A percentile compares a stretch with the other conserved stretches of the same genome.
Conservation (phyloP, 495 filamentous ascomycete species). For the Delitschia confertaspora region DNA sequence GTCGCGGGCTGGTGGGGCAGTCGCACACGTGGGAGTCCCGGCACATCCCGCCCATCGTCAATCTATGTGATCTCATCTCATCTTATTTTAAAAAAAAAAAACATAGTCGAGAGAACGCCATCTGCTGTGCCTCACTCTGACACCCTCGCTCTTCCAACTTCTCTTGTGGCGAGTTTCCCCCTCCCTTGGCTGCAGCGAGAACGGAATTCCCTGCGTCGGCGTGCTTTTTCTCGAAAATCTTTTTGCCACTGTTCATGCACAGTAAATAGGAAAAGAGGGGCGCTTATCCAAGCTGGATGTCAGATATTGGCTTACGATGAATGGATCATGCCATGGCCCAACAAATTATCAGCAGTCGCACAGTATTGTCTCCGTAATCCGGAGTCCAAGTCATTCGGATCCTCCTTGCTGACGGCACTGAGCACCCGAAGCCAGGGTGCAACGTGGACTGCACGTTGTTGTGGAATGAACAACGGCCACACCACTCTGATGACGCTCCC, state of each 20-base stretch:
- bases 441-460: constrained; percentile 28
- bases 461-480: constrained; percentile 11
- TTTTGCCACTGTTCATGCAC: neutral
- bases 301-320: too few relatives aligned
- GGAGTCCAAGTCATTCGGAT: neutral
- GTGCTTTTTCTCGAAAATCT: neutral
- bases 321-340: neutral
- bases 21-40: constrained; percentile 21
- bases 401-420: constrained; percentile 5
- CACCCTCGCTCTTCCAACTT: neutral
- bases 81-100: neutral
- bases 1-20: constrained; percentile 11
- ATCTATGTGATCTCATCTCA: too few relatives aligned
- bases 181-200: neutral
- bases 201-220: neutral
- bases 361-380: neutral
- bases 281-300: neutral
- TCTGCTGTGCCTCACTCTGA: neutral
- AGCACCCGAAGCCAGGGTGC: constrained; percentile 20
- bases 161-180: neutral
- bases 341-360: neutral
- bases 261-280: neutral
- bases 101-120: neutral
- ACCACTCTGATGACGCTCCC: too few relatives aligned
- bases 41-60: neutral